These are phyloP conservation scores for Chaetomium strumarium DNA, from an alignment of 2,329 filamentous ascomycete genomes.

Conservation along the genomic window DNA sequence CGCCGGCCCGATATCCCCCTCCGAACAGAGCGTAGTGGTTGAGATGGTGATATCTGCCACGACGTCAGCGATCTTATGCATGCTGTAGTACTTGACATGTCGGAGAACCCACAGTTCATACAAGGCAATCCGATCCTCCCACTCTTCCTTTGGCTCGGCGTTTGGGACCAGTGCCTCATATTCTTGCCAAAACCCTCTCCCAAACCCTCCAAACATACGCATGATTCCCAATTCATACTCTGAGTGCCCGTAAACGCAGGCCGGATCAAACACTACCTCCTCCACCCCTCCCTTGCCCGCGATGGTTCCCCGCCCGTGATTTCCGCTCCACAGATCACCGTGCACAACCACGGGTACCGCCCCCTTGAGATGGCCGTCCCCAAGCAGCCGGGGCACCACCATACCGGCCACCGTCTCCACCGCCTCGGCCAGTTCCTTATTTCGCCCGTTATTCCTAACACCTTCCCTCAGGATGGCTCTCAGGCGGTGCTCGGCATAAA, in stretches of 20 bases:
- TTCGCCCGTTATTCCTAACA: conserved; percentile 56
- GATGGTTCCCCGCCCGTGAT: conserved; percentile 64
- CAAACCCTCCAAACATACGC: conserved; percentile 93
- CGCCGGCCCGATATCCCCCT: conserved; percentile 67
- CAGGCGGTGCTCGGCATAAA: conserved; percentile 74
- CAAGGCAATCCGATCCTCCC: conserved; percentile 71
- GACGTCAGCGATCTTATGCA: conserved; percentile 17
- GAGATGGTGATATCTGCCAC: conserved; percentile 71
- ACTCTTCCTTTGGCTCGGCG: conserved; percentile 74
- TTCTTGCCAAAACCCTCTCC: conserved; percentile 62
- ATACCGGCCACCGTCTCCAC: conserved; percentile 57
- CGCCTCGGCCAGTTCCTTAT: conserved; percentile 54
- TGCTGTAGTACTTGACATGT: not conserved
- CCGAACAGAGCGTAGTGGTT: conserved; percentile 87
- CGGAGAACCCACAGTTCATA: conserved; percentile 67
- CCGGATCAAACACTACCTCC: conserved; percentile 78
- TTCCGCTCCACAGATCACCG: conserved; percentile 91
- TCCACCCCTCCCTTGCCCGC: conserved; percentile 49
- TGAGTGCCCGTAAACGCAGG: conserved; percentile 74
- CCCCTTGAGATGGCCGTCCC: conserved; percentile 57
- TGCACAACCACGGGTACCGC: conserved; percentile 78
- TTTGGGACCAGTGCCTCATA: conserved; percentile 72
- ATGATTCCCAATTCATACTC: conserved; percentile 94
- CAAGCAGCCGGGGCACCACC: conserved; percentile 73
- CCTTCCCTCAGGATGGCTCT: conserved; percentile 56